phyloP scores from a whole-genome alignment of 2,329 filamentous ascomycete genomes.

The Aspergillus fumigatus region DNA sequence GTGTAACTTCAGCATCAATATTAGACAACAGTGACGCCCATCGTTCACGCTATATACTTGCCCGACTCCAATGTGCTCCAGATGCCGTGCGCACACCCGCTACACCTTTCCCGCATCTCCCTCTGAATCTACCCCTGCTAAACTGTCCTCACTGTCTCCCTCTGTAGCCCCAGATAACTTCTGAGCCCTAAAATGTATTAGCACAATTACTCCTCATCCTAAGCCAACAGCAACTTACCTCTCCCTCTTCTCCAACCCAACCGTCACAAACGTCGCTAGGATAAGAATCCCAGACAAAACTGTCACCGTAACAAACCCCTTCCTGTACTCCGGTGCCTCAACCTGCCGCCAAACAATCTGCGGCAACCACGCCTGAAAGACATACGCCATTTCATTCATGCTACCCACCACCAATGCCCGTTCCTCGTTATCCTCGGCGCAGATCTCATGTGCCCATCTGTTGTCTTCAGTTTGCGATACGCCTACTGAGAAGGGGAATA shows the following conservation, averaged over 20 bases:
- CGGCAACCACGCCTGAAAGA: slow-evolving; percentile 66
- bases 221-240: not conserved
- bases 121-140: not conserved
- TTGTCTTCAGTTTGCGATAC: not conserved
- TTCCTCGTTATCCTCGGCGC: slow-evolving; percentile 58
- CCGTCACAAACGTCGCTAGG: slow-evolving; percentile 46
- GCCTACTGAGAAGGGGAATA: slow-evolving; percentile 2
- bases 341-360: slow-evolving; percentile 62
- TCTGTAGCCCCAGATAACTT: not conserved
- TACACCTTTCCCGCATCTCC: not conserved
- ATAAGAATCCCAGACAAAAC: slow-evolving; percentile 50
- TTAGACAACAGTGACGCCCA: too few species aligned
- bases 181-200: not conserved
- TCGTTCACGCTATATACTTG: too few species aligned
- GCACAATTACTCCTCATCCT: not conserved
- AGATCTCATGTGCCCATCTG: slow-evolving; percentile 53
- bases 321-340: slow-evolving; percentile 56
- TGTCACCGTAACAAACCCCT: slow-evolving; percentile 56
- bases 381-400: slow-evolving; percentile 68
- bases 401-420: slow-evolving; percentile 59
- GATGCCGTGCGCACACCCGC: too few species aligned
- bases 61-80: too few species aligned
- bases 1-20: too few species aligned
- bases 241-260: not conserved
- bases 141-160: not conserved